phyloP scores from a whole-genome alignment of 2,329 filamentous ascomycete genomes.

The Pezicula carpinea region DNA sequence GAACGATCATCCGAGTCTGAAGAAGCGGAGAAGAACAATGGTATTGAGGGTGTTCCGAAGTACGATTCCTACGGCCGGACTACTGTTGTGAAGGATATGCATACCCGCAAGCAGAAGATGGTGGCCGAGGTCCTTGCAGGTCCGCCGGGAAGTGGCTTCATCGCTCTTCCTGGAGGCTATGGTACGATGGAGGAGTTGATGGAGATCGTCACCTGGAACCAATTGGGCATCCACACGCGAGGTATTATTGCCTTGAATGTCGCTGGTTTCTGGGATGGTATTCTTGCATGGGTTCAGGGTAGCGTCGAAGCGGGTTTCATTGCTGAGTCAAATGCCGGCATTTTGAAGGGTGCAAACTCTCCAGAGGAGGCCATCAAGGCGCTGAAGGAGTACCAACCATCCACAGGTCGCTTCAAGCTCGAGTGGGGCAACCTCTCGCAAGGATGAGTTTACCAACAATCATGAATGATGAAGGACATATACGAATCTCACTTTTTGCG shows the following conservation, averaged over 20 bases:
- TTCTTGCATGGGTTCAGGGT: conserved; percentile 75
- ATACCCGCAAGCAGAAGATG: conserved; percentile 93
- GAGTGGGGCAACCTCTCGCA: conserved; percentile 59
- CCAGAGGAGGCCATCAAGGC: conserved; percentile 67
- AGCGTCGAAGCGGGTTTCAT: conserved; percentile 77
- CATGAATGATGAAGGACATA: background rate
- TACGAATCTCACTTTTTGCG: too few relatives aligned
- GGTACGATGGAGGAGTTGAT: conserved; percentile 96
- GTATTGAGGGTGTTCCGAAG: conserved; percentile 36
- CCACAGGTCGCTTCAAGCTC: conserved; percentile 71
- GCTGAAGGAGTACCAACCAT: conserved; percentile 70
- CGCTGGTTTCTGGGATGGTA: conserved; percentile 85
- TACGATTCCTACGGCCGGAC: conserved; percentile 68
- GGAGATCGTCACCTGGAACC: conserved; percentile 90
- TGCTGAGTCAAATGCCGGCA: conserved; percentile 61
- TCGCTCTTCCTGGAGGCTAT: conserved; percentile 84
- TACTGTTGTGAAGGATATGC: conserved; percentile 92
- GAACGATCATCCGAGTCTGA: conserved; percentile 63
- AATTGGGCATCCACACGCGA: conserved; percentile 82
- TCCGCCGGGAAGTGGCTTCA: conserved; percentile 80
- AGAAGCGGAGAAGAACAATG: conserved; percentile 32
- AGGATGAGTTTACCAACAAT: too few relatives aligned
- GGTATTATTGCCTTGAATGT: conserved; percentile 83
- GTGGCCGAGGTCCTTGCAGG: conserved; percentile 78
- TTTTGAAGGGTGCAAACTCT: conserved; percentile 71